Base-by-base conservation (phyloP, 1,139 yeast genomes). In the Lipomyces yarrowii region DNA sequence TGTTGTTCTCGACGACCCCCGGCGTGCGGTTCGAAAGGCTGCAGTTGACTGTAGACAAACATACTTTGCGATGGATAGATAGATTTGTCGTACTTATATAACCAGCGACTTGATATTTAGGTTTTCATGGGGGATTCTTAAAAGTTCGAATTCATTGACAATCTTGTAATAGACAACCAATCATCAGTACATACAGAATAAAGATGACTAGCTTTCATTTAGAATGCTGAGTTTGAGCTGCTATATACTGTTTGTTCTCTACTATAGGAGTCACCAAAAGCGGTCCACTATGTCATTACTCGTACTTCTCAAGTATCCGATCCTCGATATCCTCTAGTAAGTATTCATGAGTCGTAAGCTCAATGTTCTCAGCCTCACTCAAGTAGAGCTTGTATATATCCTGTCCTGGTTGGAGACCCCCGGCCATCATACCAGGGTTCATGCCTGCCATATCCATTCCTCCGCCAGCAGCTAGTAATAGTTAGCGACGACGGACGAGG, bases 31-130 rank as follows among this genome's bases (percentile, higher is more conserved):
- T 1, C 84, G 99, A 73, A 88, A 86, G 74, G 83, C 86, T 63
- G 89, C 93, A 8, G 87, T 89, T 64, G 91, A 89, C 71, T 86
- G 94, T 62, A 85, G 97, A 74, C 98, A 94, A 75, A 80, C 83
- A 1, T 87, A 86, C 71, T 90, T 79, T 75, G 96, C 67, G 10
- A 63, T 68, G 64, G 67, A 66, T 13, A 51, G 18, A 2, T 64
- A 55, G 35, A 48, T 35, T 30, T 21, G 60, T 5, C 11, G n/a
- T 3, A 3, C 10, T 13, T 42, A 42, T 6, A 18, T 42, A n/a
- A 6, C 48, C 11, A 42, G 48, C 21, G 5, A n/a, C 48, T 42
- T 18, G 23, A 15, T 13, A 57, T 23, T 26, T 5, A 13, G 11
- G 37, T 26, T 56, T 56, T 10, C 26, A 51, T 23, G 54, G 18